phyloP scores from a whole-genome alignment of 495 filamentous ascomycete genomes.

The Penicillium antarcticum region DNA sequence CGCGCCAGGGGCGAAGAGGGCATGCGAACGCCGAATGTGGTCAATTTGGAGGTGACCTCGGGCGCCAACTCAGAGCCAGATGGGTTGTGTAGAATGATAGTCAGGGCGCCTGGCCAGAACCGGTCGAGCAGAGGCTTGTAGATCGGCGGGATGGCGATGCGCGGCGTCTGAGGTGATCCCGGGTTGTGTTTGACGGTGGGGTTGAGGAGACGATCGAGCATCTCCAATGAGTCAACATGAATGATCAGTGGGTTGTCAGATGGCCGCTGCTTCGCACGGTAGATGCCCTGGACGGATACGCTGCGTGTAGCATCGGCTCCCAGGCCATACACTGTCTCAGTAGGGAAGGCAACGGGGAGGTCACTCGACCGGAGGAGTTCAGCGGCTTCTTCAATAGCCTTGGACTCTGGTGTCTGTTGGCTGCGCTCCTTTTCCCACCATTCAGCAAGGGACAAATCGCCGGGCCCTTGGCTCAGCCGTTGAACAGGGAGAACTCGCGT shows the following conservation, averaged over 20 bases:
- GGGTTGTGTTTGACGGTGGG: constrained; percentile 21
- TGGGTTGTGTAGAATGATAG: constrained; percentile 83
- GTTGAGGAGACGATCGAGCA: constrained; percentile 66
- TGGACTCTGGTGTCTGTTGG: constrained; percentile 33
- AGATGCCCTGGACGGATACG: constrained; percentile 86
- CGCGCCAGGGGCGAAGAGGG: constrained; percentile 80
- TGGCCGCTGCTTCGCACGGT: constrained; percentile 81
- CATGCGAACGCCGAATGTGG: constrained; percentile 88
- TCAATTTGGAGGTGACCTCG: constrained; percentile 80
- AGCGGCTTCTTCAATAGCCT: constrained; percentile 52
- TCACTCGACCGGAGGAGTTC: constrained; percentile 57
- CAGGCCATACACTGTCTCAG: constrained; percentile 96
- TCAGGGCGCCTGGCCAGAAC: constrained; percentile 96
- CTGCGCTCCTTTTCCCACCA: constrained; percentile 45
- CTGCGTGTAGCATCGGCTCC: constrained; percentile 89
- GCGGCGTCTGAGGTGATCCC: constrained; percentile 20
- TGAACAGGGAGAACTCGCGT: constrained; percentile 44
- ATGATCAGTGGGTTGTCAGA: constrained; percentile 95
- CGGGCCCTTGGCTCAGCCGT: constrained; percentile 39
- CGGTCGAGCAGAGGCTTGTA: constrained; percentile 75
- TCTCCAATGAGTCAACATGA: constrained; percentile 77
- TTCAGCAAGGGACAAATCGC: constrained; percentile 37
- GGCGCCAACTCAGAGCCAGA: constrained; percentile 66
- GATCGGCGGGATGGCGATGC: constrained; percentile 65
- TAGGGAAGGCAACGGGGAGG: constrained; percentile 89